Evolutionary conservation across 805 yeast species (phyloP).

Genomic region (Zygosaccharomyces pseudorouxii): DNA sequence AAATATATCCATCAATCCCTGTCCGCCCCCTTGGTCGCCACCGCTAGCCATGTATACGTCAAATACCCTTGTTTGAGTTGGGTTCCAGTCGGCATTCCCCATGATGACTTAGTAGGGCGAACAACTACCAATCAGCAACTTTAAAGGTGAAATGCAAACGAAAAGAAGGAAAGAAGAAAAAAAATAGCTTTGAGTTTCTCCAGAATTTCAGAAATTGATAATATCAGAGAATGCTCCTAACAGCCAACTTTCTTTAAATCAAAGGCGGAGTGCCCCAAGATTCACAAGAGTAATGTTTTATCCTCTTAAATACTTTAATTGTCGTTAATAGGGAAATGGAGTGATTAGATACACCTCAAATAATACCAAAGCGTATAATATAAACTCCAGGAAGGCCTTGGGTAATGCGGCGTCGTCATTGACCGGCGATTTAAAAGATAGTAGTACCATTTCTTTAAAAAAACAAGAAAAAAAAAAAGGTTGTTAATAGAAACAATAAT

Average conservation of each 20-base stretch:
- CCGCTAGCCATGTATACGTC: slow-evolving; percentile 27
- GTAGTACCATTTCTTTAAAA: neutral
- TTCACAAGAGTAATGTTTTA: neutral
- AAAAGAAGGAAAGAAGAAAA: neutral
- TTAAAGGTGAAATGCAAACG: neutral
- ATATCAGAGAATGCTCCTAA: neutral
- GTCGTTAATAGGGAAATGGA: neutral
- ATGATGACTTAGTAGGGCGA: neutral
- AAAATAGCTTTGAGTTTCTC: neutral
- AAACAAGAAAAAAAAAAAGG: neutral
- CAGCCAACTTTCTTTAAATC: neutral
- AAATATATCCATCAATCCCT: slow-evolving; percentile 18
- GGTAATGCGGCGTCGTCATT: neutral
- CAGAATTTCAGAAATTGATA: neutral
- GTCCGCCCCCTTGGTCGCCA: slow-evolving; percentile 16
- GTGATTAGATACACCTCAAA: slow-evolving; percentile 1
- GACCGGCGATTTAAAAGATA: neutral
- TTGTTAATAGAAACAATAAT: neutral
- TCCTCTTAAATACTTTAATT: slow-evolving; percentile 3
- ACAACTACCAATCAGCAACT: neutral
- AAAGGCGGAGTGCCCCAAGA: slow-evolving; percentile 2
- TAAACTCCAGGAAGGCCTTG: neutral
- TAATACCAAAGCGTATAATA: neutral
- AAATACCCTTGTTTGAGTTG: slow-evolving; percentile 23
- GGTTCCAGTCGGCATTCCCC: slow-evolving; percentile 18